Evolutionary conservation across 2,329 filamentous ascomycete genomes (phyloP), one percentile per base, ranked within the genome.

Genomic region (Talaromyces marneffei): DNA sequence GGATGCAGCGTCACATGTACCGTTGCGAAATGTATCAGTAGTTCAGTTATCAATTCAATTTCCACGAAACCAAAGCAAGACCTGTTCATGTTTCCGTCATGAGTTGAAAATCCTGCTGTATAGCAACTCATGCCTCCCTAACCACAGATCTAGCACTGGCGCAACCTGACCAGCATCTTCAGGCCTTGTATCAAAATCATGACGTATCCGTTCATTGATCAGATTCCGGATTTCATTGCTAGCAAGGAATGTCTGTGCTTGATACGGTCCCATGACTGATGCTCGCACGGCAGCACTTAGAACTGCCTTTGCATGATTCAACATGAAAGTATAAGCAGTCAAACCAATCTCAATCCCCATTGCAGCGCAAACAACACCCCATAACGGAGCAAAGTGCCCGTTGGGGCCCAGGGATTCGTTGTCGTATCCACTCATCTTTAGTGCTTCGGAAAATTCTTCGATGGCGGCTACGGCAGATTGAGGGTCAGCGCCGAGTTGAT

Each of bases 41-140:
- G 35, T 55, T n/a, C 25, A 35, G 25, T 46, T 62, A 25, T 53
- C 20, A 27, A 42, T 59, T 14, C 37, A 29, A 18, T 18, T 59
- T 42, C 37, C 42, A 52, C 20, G 31, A n/a, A 40, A 40, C 3
- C 12, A 29, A 29, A 10, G 16, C 16, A n/a, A 20, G 23, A 29
- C 35, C 2, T 18, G 12, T 9, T 6, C 14, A 2, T 2, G 25
- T 50, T 3, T 64, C 37, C 35, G 42, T 76, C 67, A 87, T 56
- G 85, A 87, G 73, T 88, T 88, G 71, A 88, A 88, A 61, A 88
- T 87, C 63, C 85, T 77, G 67, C 84, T 86, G 71, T 88, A 88
- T 42, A 88, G 72, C 69, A 86, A 75, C 72, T 88, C 85, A 71
- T 88, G 85, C 65, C 85, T 77, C 1, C 85, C 85, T 60, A 86